A percentile compares a stretch with the other conserved stretches of the same genome.
These are phyloP conservation scores for Phytophthora litchii DNA, from an alignment of 352 stramenopile species.

Conservation along the genomic window DNA sequence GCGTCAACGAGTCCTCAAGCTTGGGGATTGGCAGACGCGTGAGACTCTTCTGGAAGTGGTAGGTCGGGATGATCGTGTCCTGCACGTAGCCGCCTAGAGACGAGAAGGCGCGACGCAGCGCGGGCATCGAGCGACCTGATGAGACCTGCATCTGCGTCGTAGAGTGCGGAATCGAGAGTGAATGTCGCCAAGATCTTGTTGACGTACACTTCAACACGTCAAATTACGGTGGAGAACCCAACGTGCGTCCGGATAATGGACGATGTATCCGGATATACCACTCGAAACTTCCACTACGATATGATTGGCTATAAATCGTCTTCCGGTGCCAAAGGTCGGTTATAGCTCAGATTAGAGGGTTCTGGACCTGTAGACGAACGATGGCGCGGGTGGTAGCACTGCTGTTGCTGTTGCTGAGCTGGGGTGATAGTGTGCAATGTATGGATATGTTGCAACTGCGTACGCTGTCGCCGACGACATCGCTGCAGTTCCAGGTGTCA, in stretches of 20 bases:
- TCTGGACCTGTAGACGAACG: slow-evolving; percentile 19
- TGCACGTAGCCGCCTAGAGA: slow-evolving; percentile 67
- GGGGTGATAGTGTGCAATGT: not conserved
- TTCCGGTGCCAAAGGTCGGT: slow-evolving; percentile 17
- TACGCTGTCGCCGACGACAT: slow-evolving; percentile 6
- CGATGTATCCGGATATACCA: not conserved
- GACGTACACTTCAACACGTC: slow-evolving; percentile 17
- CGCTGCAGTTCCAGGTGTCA: slow-evolving; percentile 39
- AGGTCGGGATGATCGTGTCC: slow-evolving; percentile 88
- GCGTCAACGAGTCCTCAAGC: slow-evolving; percentile 81
- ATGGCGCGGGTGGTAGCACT: slow-evolving; percentile 5
- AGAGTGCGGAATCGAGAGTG: slow-evolving; percentile 16
- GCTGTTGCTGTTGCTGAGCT: slow-evolving; percentile 6
- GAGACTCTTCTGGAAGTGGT: slow-evolving; percentile 89
- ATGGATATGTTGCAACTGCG: slow-evolving; percentile 39
- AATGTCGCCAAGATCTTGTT: slow-evolving; percentile 20
- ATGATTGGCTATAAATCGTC: not conserved
- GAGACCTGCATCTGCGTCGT: slow-evolving; percentile 6
- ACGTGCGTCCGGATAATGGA: slow-evolving; percentile 5
- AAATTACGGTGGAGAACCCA: slow-evolving; percentile 1
- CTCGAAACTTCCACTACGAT: not conserved
- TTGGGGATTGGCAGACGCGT: slow-evolving; percentile 87
- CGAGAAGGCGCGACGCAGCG: slow-evolving; percentile 35
- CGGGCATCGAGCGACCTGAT: not conserved
- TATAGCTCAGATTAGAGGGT: not conserved